Base-by-base conservation (phyloP, 148 eudicot species). In the Nepenthes mirabilis region DNA sequence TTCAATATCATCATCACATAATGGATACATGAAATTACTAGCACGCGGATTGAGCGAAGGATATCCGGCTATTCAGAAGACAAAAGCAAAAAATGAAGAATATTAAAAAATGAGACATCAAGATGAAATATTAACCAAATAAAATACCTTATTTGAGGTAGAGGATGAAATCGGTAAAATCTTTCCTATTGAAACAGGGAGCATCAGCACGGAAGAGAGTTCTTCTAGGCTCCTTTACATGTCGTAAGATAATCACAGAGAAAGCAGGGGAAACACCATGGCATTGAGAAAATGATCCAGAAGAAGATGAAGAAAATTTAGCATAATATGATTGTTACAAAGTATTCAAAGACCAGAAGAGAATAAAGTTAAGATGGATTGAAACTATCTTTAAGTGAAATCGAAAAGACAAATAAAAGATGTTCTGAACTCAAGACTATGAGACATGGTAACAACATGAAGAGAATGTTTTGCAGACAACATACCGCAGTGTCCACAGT, bases 401-500 rank as follows among this genome's bases (percentile, higher is more conserved):
- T 8, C 4, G 1, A 40, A 40, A 40, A 40, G 6, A 40, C 23
- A 14, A 12, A 13, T 1, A 13, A 14, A 12, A n/a, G n/a, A 52
- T 52, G 11, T 52, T 52, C 2, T 1, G n/a, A 52, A 52, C 55
- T 6, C 23, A 23, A 23, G 23, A 23, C 23, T 23, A 53, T 53
- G 9, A 13, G 14, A 53, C 56, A 53, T 2, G 56, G 14, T 5
- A 45, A 45, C 11, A 11, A 45, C 11, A 45, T 6, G 11, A 45
- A 45, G 48, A 6, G 11, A 45, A 11, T 45, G 11, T 6, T 5
- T 45, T 11, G 11, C 11, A 45, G 23, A 23, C 23, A 40, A 62
- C 83, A 60, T 77, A 93, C 98, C 99, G 73, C 64, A 93, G 58
- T 59, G 89, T 83, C 99, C 99, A 93, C 34, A 83, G 74, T 58